These are phyloP conservation scores for Aspergillus phoenicis DNA, from an alignment of 2,329 filamentous ascomycete genomes.

Conservation along the genomic window DNA sequence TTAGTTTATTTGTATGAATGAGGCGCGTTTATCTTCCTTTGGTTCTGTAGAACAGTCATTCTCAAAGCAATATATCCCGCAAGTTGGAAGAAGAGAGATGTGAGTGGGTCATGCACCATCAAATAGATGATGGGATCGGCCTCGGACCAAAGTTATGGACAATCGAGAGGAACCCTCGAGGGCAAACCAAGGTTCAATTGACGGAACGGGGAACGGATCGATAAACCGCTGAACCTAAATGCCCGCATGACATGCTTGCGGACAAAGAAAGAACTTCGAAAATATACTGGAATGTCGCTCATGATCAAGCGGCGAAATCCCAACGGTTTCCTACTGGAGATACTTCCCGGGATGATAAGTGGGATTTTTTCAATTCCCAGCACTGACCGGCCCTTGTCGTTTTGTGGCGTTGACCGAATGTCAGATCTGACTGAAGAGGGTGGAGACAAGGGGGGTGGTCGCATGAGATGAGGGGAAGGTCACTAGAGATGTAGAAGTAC, in stretches of 20 bases:
- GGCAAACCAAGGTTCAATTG: slow-evolving; percentile 22
- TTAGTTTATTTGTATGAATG: not conserved
- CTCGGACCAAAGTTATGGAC: slow-evolving; percentile 11
- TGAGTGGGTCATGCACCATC: slow-evolving; percentile 12
- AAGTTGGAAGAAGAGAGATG: not conserved
- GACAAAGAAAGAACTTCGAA: slow-evolving; percentile 19
- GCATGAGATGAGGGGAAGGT: not conserved
- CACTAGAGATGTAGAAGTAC: not conserved
- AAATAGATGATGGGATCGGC: slow-evolving; percentile 13
- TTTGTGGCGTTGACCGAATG: slow-evolving; percentile 3
- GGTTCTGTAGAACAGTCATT: slow-evolving; percentile 14
- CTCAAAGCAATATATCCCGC: slow-evolving; percentile 9
- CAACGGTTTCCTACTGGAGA: slow-evolving; percentile 17
- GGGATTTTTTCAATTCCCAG: not conserved
- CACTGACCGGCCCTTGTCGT: not conserved
- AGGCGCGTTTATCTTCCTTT: slow-evolving; percentile 1
- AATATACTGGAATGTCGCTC: slow-evolving; percentile 14
- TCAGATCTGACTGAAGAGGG: slow-evolving; percentile 9
- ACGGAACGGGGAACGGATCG: slow-evolving; percentile 34
- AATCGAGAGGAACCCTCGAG: slow-evolving; percentile 9
- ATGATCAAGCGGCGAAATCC: slow-evolving; percentile 12
- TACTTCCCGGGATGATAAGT: not conserved
- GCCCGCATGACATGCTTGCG: slow-evolving; percentile 36
- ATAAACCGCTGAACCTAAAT: slow-evolving; percentile 39
- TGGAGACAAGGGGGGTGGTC: not conserved